phyloP scores from a whole-genome alignment of 139 green algal genomes.

The Chlorella ohadii region DNA sequence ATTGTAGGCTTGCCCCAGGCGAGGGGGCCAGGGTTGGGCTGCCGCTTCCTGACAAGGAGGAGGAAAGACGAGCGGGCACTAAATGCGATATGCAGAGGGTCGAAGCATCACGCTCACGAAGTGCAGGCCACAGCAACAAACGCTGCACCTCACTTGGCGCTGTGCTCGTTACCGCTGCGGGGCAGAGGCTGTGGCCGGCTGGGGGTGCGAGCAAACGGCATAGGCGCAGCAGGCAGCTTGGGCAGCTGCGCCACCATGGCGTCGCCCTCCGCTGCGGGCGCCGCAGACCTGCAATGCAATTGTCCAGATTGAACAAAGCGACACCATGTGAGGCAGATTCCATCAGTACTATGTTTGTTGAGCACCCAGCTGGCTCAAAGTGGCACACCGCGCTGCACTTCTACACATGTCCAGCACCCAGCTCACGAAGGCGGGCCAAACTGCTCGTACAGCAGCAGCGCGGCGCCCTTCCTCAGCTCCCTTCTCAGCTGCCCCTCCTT shows the following conservation, averaged over 20 bases:
- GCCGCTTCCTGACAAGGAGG: neutral
- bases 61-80: neutral
- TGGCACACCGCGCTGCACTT: no score
- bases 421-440: no score
- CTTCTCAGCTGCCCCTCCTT: neutral
- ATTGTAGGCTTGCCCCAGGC: neutral
- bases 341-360: no score
- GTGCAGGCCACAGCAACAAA: neutral
- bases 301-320: no score
- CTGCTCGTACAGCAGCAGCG: conserved; percentile 6
- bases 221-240: neutral
- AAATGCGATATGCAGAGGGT: no score
- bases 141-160: neutral
- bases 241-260: neutral
- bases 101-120: neutral
- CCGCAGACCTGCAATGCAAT: no score
- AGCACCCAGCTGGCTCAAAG: no score
- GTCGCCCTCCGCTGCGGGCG: neutral
- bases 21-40: neutral
- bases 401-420: no score
- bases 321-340: no score
- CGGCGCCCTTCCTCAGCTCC: neutral
- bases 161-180: neutral
- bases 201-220: neutral
- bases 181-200: neutral